phyloP scores from a whole-genome alignment of 805 yeast species.

The Candida ovalis region DNA sequence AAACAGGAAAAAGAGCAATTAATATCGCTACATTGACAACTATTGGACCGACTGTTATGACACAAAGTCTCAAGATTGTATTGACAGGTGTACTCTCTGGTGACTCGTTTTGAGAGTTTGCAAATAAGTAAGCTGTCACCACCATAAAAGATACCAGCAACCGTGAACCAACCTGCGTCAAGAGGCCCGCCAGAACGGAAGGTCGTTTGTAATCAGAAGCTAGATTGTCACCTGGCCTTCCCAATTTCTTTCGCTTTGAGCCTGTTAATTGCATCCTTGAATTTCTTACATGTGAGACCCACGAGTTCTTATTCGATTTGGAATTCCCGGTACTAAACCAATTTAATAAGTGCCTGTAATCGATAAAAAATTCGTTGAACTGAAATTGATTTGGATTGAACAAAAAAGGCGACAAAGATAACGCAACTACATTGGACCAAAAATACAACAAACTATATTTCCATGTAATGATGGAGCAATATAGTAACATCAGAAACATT shows the following conservation, averaged over 20 bases:
- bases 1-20: constrained; percentile 38
- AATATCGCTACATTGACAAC: constrained; percentile 39
- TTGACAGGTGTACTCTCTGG: constrained; percentile 34
- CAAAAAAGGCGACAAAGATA: constrained; percentile 67
- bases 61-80: constrained; percentile 39
- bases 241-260: constrained; percentile 42
- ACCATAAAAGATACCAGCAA: constrained; percentile 33
- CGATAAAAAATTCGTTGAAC: constrained; percentile 65
- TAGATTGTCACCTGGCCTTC: constrained; percentile 36
- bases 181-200: constrained; percentile 39
- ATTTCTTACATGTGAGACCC: constrained; percentile 48
- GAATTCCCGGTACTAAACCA: constrained; percentile 55
- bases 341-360: constrained; percentile 51
- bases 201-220: constrained; percentile 47
- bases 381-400: constrained; percentile 78
- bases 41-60: constrained; percentile 48
- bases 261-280: constrained; percentile 56
- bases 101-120: constrained; percentile 50
- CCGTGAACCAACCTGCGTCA: constrained; percentile 40
- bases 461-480: constrained; percentile 63
- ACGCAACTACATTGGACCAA: constrained; percentile 65
- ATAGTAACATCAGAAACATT: constrained; percentile 48
- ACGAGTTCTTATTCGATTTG: constrained; percentile 29
- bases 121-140: constrained; percentile 46
- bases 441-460: constrained; percentile 56